Evolutionary conservation across 352 stramenopile species (phyloP), one percentile per base, ranked within the genome.

Genomic region (Phytophthora hibernalis): DNA sequence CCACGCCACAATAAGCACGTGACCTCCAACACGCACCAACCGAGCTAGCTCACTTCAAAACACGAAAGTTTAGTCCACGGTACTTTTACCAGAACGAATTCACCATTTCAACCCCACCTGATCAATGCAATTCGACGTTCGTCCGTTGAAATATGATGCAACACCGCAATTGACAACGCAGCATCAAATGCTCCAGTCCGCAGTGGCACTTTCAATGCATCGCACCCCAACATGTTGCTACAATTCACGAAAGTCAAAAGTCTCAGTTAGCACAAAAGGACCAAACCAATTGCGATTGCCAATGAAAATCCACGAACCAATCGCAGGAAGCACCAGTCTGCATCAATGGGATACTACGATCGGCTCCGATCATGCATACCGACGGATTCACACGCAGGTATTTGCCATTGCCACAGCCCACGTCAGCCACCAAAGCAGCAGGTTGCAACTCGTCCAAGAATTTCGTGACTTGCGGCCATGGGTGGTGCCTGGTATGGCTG

Each of bases 341-440:
- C 44, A 96, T 85, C 65, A 96, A 67, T 44, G 85, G 85, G 9
- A 94, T 82, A 53, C 87, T 96, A 12, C 84, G 80, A 64, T 96
- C 87, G 6, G 72, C 80, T 10, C 85, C 87, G 45, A 96, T 75
- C 61, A 92, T 74, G 51, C 81, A 91, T 20, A 94, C 20, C 21
- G 65, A 65, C 5, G 74, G 70, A 58, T 92, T 91, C 45, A 90
- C 72, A 18, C 61, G 40, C 54, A 94, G 54, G 70, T 96, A 96
- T 70, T 96, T 94, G 69, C 84, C 87, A 65, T 96, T 96, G 65
- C 87, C 87, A 64, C 85, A 93, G 42, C 87, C 87, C 8, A 96
- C 66, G 55, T 94, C 85, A 24, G 85, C 82, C 35, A 96, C 85
- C 2, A 96, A 63, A 31, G 81, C 50, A n/a, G 75, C 84, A 18